Percentiles rank a stretch among this genome's conserved stretches.
phyloP scores from a whole-genome alignment of 2,329 filamentous ascomycete genomes.

The Penicillium sp. region DNA sequence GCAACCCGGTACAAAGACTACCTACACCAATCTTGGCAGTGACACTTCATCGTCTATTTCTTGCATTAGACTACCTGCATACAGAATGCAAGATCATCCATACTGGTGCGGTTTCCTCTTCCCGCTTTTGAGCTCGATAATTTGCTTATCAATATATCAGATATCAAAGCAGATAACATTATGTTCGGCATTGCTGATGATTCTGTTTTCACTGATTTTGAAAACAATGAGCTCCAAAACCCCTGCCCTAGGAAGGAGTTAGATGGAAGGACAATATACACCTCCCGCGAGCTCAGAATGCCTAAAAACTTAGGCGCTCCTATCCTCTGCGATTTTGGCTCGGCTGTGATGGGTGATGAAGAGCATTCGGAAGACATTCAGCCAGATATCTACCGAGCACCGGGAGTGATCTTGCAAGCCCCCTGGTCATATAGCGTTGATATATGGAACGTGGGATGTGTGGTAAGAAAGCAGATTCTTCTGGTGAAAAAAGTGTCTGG shows the following conservation, averaged over 20 bases:
- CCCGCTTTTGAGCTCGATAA: too few relatives aligned
- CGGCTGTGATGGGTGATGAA: too few relatives aligned
- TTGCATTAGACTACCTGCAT: too few relatives aligned
- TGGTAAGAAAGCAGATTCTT: not conserved
- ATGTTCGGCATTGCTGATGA: not conserved
- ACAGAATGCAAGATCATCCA: too few relatives aligned
- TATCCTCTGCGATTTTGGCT: not conserved
- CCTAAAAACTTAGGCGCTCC: not conserved
- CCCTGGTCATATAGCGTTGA: not conserved
- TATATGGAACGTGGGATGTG: constrained; percentile 10
- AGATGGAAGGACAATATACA: not conserved
- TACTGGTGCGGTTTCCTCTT: too few relatives aligned
- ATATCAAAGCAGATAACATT: not conserved
- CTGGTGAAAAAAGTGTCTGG: not conserved
- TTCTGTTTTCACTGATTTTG: not conserved
- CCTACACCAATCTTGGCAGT: too few relatives aligned
- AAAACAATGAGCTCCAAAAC: not conserved
- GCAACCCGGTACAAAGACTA: too few relatives aligned
- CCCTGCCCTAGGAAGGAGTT: not conserved
- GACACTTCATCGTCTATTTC: too few relatives aligned
- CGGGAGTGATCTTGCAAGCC: not conserved
- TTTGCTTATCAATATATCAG: too few relatives aligned
- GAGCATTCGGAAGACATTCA: not conserved
- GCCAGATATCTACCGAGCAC: not conserved
- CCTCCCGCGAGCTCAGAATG: not conserved